A percentile compares a stretch with the other conserved stretches of the same genome.
These are phyloP conservation scores for Exophiala calicioides DNA, from an alignment of 2,329 filamentous ascomycete genomes.

Conservation along the genomic window DNA sequence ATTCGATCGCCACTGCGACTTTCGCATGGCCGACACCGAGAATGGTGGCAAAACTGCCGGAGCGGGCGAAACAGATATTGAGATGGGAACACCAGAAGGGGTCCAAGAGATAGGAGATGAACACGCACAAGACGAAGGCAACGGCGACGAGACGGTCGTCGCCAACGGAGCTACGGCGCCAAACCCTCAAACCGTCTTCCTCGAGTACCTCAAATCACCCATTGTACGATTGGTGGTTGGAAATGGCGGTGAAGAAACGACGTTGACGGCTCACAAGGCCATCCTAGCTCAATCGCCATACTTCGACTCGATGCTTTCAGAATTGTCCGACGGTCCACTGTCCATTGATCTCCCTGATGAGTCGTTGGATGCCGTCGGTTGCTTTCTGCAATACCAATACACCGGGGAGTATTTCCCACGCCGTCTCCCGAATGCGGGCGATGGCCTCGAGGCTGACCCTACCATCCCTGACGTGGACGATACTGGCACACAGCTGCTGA, in stretches of 20 bases:
- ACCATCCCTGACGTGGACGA: slow-evolving; percentile 68
- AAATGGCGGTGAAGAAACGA: slow-evolving; percentile 58
- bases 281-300: slow-evolving; percentile 74
- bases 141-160: slow-evolving; percentile 20
- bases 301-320: slow-evolving; percentile 48
- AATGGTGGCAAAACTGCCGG: slow-evolving; percentile 27
- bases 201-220: slow-evolving; percentile 65
- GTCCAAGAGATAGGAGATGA: slow-evolving; percentile 29
- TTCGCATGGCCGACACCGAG: slow-evolving; percentile 33
- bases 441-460: slow-evolving; percentile 69
- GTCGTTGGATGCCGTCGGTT: slow-evolving; percentile 72
- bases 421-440: slow-evolving; percentile 59
- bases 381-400: slow-evolving; percentile 81
- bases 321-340: slow-evolving; percentile 12
- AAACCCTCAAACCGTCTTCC: slow-evolving; percentile 30
- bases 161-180: slow-evolving; percentile 33
- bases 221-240: slow-evolving; percentile 70
- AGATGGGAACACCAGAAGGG: slow-evolving; percentile 34
- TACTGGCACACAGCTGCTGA: slow-evolving; percentile 78
- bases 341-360: slow-evolving; percentile 66
- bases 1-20: too few species aligned
- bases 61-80: slow-evolving; percentile 29
- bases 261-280: slow-evolving; percentile 76
- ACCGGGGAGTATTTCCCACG: slow-evolving; percentile 82
- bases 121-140: slow-evolving; percentile 22